A percentile compares a stretch with the other conserved stretches of the same genome.
phyloP scores from a whole-genome alignment of 225 moss, liverwort and hornwort genomes.

The Bryum argenteum region DNA sequence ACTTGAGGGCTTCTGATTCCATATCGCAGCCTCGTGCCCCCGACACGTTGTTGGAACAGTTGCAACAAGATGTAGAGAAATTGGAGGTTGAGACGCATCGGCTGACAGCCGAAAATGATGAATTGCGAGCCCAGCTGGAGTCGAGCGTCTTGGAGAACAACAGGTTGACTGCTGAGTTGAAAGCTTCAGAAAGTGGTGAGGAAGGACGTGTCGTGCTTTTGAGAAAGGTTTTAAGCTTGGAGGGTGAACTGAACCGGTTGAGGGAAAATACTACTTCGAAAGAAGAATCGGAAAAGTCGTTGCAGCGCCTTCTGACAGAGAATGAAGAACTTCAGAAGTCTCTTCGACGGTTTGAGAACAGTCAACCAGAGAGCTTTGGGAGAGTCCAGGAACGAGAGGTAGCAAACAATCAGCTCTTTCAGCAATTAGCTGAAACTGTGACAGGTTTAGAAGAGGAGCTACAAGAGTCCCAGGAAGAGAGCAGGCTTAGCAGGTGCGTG shows the following conservation, averaged over 20 bases:
- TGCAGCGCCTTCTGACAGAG: slow-evolving; percentile 49
- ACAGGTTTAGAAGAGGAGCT: slow-evolving; percentile 63
- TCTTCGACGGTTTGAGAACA: slow-evolving; percentile 40
- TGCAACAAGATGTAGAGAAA: slow-evolving; percentile 84
- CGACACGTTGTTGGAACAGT: slow-evolving; percentile 64
- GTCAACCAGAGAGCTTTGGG: slow-evolving; percentile 41
- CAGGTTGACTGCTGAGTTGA: slow-evolving; percentile 46
- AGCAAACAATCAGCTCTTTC: slow-evolving; percentile 59
- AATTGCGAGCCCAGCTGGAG: slow-evolving; percentile 60
- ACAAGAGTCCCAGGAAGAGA: slow-evolving; percentile 71
- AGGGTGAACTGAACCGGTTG: slow-evolving; percentile 67
- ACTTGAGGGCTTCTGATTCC: slow-evolving; percentile 38
- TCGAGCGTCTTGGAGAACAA: slow-evolving; percentile 46
- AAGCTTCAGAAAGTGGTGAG: slow-evolving; percentile 50
- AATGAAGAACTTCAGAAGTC: slow-evolving; percentile 67
- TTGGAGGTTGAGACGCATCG: slow-evolving; percentile 71
- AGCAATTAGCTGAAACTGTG: slow-evolving; percentile 62
- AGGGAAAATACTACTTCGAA: slow-evolving; percentile 58
- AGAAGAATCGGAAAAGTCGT: slow-evolving; percentile 48
- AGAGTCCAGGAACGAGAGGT: slow-evolving; percentile 58
- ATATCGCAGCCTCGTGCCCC: slow-evolving; percentile 29
- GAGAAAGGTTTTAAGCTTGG: slow-evolving; percentile 59
- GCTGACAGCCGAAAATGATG: slow-evolving; percentile 73
- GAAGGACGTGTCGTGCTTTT: slow-evolving; percentile 63
- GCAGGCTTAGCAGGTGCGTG: slow-evolving; percentile 58